Conservation (phyloP, 2,329 filamentous ascomycete species). For the Arthrobotrys entomopaga region DNA sequence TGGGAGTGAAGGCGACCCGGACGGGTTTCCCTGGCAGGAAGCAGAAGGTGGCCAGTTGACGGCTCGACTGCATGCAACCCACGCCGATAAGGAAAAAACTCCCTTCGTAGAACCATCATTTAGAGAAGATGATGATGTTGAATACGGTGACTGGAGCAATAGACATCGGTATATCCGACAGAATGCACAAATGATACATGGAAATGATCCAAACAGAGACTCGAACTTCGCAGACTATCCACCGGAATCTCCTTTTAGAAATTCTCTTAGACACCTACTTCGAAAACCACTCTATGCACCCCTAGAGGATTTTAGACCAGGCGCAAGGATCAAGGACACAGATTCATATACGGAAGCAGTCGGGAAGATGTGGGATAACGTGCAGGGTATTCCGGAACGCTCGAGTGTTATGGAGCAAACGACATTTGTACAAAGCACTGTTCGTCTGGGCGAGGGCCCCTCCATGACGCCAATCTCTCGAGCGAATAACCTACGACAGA, state of each 20-base stretch:
- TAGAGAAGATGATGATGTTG: not conserved
- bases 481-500: too few species aligned
- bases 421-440: constrained; percentile 11
- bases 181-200: not conserved
- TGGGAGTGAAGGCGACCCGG: not conserved
- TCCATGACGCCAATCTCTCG: too few species aligned
- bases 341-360: constrained; percentile 12
- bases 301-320: not conserved
- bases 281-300: constrained; percentile 22
- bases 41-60: not conserved
- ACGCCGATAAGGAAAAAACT: not conserved
- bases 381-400: constrained; percentile 20
- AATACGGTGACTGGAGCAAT: not conserved
- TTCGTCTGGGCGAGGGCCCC: not conserved
- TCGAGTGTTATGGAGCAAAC: constrained; percentile 19
- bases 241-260: not conserved
- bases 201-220: constrained; percentile 18
- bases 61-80: constrained; percentile 6
- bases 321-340: not conserved
- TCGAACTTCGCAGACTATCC: constrained; percentile 12
- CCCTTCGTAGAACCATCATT: constrained; percentile 6
- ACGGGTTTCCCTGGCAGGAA: not conserved
- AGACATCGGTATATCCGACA: not conserved
- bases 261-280: constrained; percentile 10
- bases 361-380: constrained; percentile 24